Evolutionary conservation across 371 early-diverging fungal genomes (phyloP), one percentile per base, ranked within the genome.

Genomic region (Apophysomyces ossiformis): DNA sequence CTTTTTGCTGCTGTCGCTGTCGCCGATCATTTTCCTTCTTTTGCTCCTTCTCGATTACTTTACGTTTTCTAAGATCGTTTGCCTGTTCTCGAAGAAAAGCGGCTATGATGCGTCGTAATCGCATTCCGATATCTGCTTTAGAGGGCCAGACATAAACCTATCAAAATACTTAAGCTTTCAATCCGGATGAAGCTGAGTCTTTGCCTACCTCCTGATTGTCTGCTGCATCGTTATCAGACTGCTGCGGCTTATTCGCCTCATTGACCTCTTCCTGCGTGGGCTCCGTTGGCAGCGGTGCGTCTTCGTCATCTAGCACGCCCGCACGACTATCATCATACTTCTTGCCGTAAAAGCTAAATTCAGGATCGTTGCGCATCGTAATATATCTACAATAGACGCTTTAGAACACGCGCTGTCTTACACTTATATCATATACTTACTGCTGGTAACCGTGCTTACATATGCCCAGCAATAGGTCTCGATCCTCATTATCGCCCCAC

Each of bases 401-500:
- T 36, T 12, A 58, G 11, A 1, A 36, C 15, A 4, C 15, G 18
- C 15, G 37, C 7, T 39, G 11, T 12, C 9, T n/a, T 1, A 18
- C 5, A 0, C 50, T 36, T 5, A 11, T 54, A 21, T 12, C 13
- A 4, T 1, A 5, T 5, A 63, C 63, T 67, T 58, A 77, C 72
- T 92, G 89, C 59, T 89, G 88, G 71, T 94, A 96, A 3, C 96
- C 96, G 66, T 94, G 88, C 60, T 89, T 91, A 66, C 84, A 82
- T 32, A 92, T 92, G 38, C 94, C 94, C 39, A 94, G 73, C 66
- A 94, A 65, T 35, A 96, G 65, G 71, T 92, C 92, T n/a, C 90
- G 87, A 66, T 96, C 96, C 69, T 93, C 90, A n/a, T 84, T 70
- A 3, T 83, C 78, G 7, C 92, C 91, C 96, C 96, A 96, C 94